Evolutionary conservation across 352 stramenopile genomes (phyloP), one percentile per base, ranked within the genome.

Genomic region (Pythium aristosporum): DNA sequence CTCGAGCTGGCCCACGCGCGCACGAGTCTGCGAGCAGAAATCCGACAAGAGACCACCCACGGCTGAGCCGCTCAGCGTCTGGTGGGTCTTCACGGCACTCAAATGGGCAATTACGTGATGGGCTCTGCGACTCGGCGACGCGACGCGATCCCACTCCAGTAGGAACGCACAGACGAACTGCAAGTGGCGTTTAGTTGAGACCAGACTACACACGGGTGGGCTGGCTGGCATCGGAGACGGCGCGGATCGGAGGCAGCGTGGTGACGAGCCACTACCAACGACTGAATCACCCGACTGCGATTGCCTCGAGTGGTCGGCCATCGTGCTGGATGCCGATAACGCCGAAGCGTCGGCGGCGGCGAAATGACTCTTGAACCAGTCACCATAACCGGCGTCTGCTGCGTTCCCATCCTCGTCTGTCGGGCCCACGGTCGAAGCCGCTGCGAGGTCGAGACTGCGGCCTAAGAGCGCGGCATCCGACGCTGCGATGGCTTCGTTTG

Each of bases 81-180:
- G 74, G 42, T 79, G 72, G 3, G 59, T 76, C 48, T 82, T 79
- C 46, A 82, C 64, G 23, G 71, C 66, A 18, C 74, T 73, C 10
- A 82, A 41, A 53, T 82, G 74, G 1, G 67, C 60, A 5, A 66
- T 41, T 15, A 79, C 66, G 39, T 79, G 72, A 7, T 65, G 28
- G 2, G 69, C 52, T 46, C 13, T 57, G 28, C 48, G 49, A 13
- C 30, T 21, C n/a, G 23, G 50, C 21, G 46, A 46, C 8, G 59
- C 54, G 25, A 54, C 58, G 5, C 69, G 72, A 41, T 79, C 72
- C 41, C 72, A 74, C 41, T 79, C 74, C 12, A 73, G 39, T 9
- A 79, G 39, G 59, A 77, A 82, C 47, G 69, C 65, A 54, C 68
- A 76, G 4, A 81, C 48, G 48, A 77, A 77, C 54, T 76, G 71